Conservation (phyloP, 306 rosid species). For the Bauhinia variegata region DNA sequence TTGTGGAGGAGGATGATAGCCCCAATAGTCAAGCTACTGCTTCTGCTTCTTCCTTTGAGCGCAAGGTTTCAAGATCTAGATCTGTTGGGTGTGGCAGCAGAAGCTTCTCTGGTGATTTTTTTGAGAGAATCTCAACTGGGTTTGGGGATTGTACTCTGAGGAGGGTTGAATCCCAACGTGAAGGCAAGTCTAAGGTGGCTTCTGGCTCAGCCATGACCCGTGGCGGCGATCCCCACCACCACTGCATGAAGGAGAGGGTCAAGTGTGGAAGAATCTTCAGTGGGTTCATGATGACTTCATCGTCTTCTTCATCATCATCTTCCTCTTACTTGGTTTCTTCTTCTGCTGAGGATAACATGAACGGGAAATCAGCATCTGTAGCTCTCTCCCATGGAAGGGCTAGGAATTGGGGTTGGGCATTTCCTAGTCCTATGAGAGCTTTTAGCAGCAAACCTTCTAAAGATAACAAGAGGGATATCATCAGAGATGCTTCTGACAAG, state of each 20-base stretch:
- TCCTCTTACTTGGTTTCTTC: conserved; percentile 74
- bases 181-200: conserved; percentile 57
- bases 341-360: conserved; percentile 59
- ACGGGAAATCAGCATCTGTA: conserved; percentile 42
- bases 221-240: conserved; percentile 31
- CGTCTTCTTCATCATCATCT: conserved; percentile 69
- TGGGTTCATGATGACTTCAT: conserved; percentile 81
- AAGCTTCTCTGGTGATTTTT: conserved; percentile 92
- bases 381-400: conserved; percentile 49
- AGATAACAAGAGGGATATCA: conserved; percentile 52
- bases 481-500: conserved; percentile 60
- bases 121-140: conserved; percentile 97
- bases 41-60: conserved; percentile 69
- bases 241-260: conserved; percentile 78
- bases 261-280: conserved; percentile 83
- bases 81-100: conserved; percentile 97
- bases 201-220: conserved; percentile 22
- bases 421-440: conserved; percentile 94
- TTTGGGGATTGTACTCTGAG: conserved; percentile 92
- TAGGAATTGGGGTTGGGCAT: conserved; percentile 86
- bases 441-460: conserved; percentile 62
- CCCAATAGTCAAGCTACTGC: conserved; percentile 51
- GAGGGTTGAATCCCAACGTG: conserved; percentile 89
- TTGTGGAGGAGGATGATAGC: conserved; percentile 50
- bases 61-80: conserved; percentile 94